Evolutionary conservation across 2,329 filamentous ascomycete genomes (phyloP), one percentile per base, ranked within the genome.

Genomic region (Colletotrichum camelliae): DNA sequence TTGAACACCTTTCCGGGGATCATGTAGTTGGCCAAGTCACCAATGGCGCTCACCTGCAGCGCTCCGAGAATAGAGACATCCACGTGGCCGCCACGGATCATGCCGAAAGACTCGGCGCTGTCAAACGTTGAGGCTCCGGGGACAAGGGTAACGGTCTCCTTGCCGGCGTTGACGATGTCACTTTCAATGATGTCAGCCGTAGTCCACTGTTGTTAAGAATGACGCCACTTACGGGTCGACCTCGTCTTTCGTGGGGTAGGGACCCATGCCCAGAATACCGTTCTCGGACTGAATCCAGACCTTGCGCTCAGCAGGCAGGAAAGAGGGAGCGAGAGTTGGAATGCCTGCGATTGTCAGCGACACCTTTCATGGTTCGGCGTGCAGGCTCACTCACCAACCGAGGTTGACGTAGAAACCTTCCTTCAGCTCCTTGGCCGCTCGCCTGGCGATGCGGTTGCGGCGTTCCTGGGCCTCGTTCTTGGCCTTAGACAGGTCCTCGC

Each of bases 271-370:
- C 2, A 97, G 84, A 73, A 97, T 94, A 13, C 95, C 95, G 83
- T 97, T 97, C 86, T 97, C 95, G 0, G 93, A 95, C 83, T 97
- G 95, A 58, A 97, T 90, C 91, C 95, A 95, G 35, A 98, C 95
- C 76, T 93, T 91, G 18, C 92, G 89, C 67, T 90, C 90, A 1
- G 90, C 83, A 2, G 94, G 91, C 8, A 97, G 85, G 82, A 94
- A 96, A 1, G 92, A 94, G 0, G 95, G 94, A 1, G 95, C 94
- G n/a, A 97, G 88, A 16, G 95, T 97, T 0, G 95, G 95, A 83
- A 98, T 95, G n/a, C 95, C 91, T 75, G 9, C 16, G 1, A n/a
- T 7, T 7, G 60, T 74, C 78, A 68, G 29, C 15, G 13, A 21
- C n/a, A 31, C 10, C 5, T 21, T 10, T 37, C 29, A 12, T 37